Base-by-base conservation (phyloP, 2,329 filamentous ascomycete species). In the Arthrobotrys sphaeroides region DNA sequence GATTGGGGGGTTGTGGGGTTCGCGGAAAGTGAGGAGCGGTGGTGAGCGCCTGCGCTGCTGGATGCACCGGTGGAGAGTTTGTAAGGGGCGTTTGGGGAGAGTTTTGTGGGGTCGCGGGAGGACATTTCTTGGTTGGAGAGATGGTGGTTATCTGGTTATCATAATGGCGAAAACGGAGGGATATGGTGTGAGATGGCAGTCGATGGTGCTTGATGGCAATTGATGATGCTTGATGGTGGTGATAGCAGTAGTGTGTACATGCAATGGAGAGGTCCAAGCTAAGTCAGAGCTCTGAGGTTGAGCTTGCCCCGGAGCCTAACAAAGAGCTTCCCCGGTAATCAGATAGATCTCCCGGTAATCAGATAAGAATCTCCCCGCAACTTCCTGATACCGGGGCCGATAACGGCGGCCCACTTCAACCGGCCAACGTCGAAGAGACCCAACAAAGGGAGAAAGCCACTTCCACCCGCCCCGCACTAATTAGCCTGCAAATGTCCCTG, bases 1-100 rank as follows among this genome's bases (percentile, higher is more conserved):
- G 73, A 77, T 67, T 75, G 72, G 10, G 72, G 72, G 9, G 72
- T 69, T 24, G 40, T 64, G 5, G 72, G 72, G 40, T 75, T 75
- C 1, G 57, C 55, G 22, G 72, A 49, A 40, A 65, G 53, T 3
- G 72, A 51, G 57, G 72, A 64, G 20, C 72, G 72, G 45, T 47
- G 47, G 43, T 9, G 4, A n/a, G 6, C n/a, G 20, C 16, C n/a
- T 9, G 43, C 6, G 26, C 31, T 45, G 61, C 6, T 55, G 31
- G 18, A n/a, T n/a, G n/a, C 26, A 10, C 16, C 10, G 51, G 64
- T 10, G 38, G 72, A 69, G 47, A 13, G 22, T 28, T 64, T 69
- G 64, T 75, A 75, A 2, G 72, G 72, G n/a, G 72, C 49, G 33
- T 65, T 69, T 12, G 72, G 57, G 7, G 72, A 65, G 45, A 75